phyloP scores from a whole-genome alignment of 2,329 filamentous ascomycete genomes.

The Penicillium sp. region DNA sequence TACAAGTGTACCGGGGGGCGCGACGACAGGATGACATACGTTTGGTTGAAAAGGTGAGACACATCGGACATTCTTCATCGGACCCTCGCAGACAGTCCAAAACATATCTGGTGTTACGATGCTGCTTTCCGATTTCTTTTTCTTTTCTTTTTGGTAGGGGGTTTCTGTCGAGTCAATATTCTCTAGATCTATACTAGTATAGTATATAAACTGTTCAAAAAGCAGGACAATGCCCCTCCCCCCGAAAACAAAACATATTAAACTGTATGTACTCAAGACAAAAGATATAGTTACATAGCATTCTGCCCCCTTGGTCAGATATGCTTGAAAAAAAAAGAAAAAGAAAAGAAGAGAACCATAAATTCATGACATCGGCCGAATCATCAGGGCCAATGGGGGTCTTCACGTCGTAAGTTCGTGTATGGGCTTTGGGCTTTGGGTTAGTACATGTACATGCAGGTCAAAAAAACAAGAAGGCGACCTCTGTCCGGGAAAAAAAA shows the following conservation, averaged over 20 bases:
- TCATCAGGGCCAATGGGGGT: conserved; percentile 18
- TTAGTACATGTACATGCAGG: background rate
- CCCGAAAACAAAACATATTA: no score
- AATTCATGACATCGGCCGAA: conserved; percentile 19
- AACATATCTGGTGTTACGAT: conserved; percentile 26
- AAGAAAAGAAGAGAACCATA: conserved; percentile 10
- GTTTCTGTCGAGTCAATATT: background rate
- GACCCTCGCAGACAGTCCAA: conserved; percentile 22
- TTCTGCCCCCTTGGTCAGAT: background rate
- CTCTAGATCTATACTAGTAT: background rate
- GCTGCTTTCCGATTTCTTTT: conserved; percentile 20
- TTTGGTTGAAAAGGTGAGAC: conserved; percentile 27
- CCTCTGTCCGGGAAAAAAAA: background rate
- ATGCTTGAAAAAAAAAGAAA: background rate
- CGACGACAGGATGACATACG: conserved; percentile 29
- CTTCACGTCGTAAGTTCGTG: conserved; percentile 26
- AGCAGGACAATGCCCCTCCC: no score
- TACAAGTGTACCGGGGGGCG: conserved; percentile 17
- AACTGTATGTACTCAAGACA: conserved; percentile 6
- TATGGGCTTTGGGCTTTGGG: conserved; percentile 12
- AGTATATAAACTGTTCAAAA: no score
- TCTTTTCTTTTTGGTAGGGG: background rate
- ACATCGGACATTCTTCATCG: conserved; percentile 18
- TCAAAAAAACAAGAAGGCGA: background rate
- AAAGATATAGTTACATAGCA: conserved; percentile 21